Evolutionary conservation across 1,284 basidiomycete genomes (phyloP).

Genomic region (Psilocybe mexicana): DNA sequence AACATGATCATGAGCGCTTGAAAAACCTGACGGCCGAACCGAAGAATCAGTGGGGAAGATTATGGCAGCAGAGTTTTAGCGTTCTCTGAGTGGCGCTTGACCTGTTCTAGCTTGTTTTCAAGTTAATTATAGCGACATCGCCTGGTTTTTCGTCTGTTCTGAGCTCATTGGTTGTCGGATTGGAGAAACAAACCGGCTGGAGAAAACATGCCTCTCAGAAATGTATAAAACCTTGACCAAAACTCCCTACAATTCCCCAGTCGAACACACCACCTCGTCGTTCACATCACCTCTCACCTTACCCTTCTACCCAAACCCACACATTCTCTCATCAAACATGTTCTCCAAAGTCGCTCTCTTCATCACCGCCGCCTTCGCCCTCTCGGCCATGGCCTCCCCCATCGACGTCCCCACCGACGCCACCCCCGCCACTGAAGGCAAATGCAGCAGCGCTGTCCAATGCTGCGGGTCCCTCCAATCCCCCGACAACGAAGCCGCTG

Average conservation of each 20-base stretch:
- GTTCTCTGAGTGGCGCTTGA: too few species aligned
- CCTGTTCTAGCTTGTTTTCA: too few species aligned
- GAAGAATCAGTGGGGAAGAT: too few species aligned
- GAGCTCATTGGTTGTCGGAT: not conserved
- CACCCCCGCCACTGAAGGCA: not conserved
- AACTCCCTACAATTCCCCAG: not conserved
- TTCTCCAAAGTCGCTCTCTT: constrained; percentile 14
- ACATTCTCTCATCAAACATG: constrained; percentile 9
- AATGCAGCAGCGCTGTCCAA: constrained; percentile 21
- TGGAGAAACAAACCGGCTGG: not conserved
- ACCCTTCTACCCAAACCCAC: not conserved
- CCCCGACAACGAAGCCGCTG: not conserved
- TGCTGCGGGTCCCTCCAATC: constrained; percentile 16
- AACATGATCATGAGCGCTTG: too few species aligned
- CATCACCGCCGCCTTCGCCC: not conserved
- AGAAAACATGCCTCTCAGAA: not conserved
- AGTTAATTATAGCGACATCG: too few species aligned
- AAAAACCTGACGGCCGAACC: too few species aligned
- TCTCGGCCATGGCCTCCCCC: constrained; percentile 1
- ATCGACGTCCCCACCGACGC: constrained; percentile 9
- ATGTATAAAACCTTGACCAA: not conserved
- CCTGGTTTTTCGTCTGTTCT: not conserved
- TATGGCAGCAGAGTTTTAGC: too few species aligned
- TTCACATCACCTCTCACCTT: not conserved
- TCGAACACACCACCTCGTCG: not conserved